Evolutionary conservation across 2,329 filamentous ascomycete species (phyloP).

Genomic region (Neofusicoccum kwambonambiense): DNA sequence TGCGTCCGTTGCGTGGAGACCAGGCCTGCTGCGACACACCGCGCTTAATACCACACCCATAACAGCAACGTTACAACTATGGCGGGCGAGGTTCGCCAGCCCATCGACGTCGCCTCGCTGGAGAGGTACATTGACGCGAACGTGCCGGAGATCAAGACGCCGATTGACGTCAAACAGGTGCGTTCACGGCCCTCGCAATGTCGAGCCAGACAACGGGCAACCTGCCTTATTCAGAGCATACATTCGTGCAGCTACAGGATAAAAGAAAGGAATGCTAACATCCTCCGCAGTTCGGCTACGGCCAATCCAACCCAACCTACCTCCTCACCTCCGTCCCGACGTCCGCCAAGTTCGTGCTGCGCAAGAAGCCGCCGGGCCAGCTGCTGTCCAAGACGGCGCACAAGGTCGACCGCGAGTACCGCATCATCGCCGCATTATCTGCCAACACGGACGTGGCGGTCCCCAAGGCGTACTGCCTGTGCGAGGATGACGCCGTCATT

Average conservation of each 20-base stretch:
- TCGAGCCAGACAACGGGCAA: neutral
- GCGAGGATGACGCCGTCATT: slow-evolving; percentile 75
- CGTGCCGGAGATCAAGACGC: slow-evolving; percentile 80
- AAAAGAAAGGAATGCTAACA: neutral
- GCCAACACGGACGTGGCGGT: slow-evolving; percentile 79
- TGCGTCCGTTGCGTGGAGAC: too few species aligned
- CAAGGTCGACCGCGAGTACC: slow-evolving; percentile 93
- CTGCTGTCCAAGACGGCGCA: slow-evolving; percentile 92
- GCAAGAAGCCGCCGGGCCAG: slow-evolving; percentile 96
- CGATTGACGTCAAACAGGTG: slow-evolving; percentile 88
- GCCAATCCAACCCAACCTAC: slow-evolving; percentile 97
- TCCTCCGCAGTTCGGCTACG: slow-evolving; percentile 77
- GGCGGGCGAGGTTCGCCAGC: slow-evolving; percentile 87
- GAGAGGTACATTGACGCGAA: slow-evolving; percentile 74
- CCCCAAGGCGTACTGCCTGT: slow-evolving; percentile 78
- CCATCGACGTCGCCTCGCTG: slow-evolving; percentile 77
- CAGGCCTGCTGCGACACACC: too few species aligned
- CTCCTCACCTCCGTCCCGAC: slow-evolving; percentile 70
- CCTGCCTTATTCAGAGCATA: neutral
- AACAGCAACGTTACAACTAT: slow-evolving; percentile 44
- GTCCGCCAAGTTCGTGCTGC: slow-evolving; percentile 76
- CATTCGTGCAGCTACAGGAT: neutral
- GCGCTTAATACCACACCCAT: too few species aligned
- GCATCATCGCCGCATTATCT: slow-evolving; percentile 76
- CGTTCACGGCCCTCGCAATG: neutral